Evolutionary conservation across 164 flowering plant genomes (phyloP), one percentile per base, ranked within the genome.

Genomic region (Vitis rotundifolia): DNA sequence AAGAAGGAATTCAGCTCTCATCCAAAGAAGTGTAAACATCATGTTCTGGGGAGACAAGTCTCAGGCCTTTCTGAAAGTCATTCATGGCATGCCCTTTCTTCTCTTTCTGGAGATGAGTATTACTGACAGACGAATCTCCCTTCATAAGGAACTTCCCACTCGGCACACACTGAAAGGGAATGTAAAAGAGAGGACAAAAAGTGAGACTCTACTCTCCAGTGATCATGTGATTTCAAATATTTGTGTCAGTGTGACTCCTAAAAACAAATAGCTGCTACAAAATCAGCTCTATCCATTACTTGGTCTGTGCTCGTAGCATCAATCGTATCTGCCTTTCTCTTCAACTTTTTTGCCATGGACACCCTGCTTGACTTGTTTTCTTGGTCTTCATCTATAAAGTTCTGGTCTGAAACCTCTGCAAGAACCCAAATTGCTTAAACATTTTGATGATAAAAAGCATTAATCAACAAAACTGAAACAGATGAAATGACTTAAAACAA

Each of bases 381-480:
- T 26, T 18, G 64, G 22, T 68, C 75, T 67, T 73, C 73, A 11
- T 81, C 75, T 54, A 47, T 64, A 68, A 83, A 83, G 63, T 83
- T 83, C 70, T 81, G 86, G 67, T 71, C 84, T 13, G 78, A 77
- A 9, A 62, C 78, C 70, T 83, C 87, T 83, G 81, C 68, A 66
- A 52, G 59, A 52, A 28, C 10, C 57, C 59, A 8, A 22, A 31
- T 58, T 18, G 29, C 31, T 49, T 53, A 51, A 60, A 14, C 19
- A 11, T 52, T 22, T 11, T 26, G 49, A 13, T 14, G 28, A 67
- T 19, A 9, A 14, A 44, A n/a, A 13, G 47, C 18, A 11, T 28
- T 11, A 19, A 3, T 3, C 44, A 66, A 50, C 13, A 5, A n/a
- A 55, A 44, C 14, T n/a, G 22, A 13, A 49, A 18, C 44, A 37